Evolutionary conservation across 225 moss, liverwort and hornwort genomes (phyloP).

Genomic region (Takakia lepidozioides): DNA sequence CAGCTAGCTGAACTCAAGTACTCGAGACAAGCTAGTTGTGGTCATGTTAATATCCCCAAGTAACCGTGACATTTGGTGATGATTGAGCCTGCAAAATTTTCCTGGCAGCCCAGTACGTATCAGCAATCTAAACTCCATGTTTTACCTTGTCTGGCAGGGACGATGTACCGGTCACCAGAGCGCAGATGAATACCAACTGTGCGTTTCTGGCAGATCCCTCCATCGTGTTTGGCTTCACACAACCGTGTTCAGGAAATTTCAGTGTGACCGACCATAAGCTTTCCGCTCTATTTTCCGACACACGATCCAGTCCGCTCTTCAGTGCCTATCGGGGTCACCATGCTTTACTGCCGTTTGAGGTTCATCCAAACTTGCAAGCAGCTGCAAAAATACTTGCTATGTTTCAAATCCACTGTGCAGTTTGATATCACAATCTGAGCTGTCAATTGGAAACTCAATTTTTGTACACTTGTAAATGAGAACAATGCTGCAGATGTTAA

Average conservation of each 20-base stretch:
- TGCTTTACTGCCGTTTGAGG: conserved; percentile 48
- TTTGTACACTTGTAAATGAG: too few relatives aligned
- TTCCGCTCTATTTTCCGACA: conserved; percentile 28
- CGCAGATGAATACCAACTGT: conserved; percentile 28
- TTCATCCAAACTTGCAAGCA: conserved; percentile 3
- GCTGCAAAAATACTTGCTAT: too few relatives aligned
- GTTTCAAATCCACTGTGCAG: too few relatives aligned
- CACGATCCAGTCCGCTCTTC: conserved; percentile 30
- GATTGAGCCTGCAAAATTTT: too few relatives aligned
- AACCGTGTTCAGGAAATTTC: conserved; percentile 33
- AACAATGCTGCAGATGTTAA: too few relatives aligned
- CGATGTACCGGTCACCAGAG: conserved; percentile 24
- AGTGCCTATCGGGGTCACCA: conserved; percentile 40
- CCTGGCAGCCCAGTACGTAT: too few relatives aligned
- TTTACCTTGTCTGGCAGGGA: conserved; percentile 10
- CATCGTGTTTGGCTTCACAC: conserved; percentile 28
- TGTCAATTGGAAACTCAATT: too few relatives aligned
- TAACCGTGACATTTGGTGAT: too few relatives aligned
- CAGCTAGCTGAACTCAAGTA: too few relatives aligned
- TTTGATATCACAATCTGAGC: too few relatives aligned
- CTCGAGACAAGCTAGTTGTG: too few relatives aligned
- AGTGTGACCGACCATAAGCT: conserved; percentile 34
- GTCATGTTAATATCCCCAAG: too few relatives aligned
- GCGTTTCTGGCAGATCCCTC: conserved; percentile 43
- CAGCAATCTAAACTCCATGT: background rate